A percentile compares a stretch with the other conserved stretches of the same genome.
phyloP scores from a whole-genome alignment of 2,329 filamentous ascomycete species.

The Venturia oleaginea region DNA sequence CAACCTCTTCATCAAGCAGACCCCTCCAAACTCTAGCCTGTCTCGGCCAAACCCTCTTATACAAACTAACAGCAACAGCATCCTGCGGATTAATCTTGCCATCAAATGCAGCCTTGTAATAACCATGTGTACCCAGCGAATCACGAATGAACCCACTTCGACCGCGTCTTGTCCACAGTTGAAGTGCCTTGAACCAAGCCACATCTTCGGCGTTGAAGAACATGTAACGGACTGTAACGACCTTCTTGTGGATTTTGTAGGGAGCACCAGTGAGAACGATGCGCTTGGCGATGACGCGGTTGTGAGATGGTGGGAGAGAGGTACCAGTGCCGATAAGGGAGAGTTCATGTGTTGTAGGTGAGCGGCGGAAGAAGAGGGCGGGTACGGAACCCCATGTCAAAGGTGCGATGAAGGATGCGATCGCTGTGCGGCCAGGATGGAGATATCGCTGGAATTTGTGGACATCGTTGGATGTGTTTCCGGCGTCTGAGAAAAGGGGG shows the following conservation, averaged over 20 bases:
- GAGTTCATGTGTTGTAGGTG: conserved; percentile 42
- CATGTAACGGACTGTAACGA: conserved; percentile 98
- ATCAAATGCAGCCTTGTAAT: conserved; percentile 99
- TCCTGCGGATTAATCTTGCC: conserved; percentile 93
- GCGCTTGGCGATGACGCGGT: conserved; percentile 82
- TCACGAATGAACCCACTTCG: conserved; percentile 90
- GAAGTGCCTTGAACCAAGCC: conserved; percentile 93
- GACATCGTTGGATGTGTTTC: conserved; percentile 88
- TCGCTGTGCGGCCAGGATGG: conserved; percentile 80
- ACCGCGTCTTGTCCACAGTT: conserved; percentile 86
- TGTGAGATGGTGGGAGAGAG: conserved; percentile 63
- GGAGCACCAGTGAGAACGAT: conserved; percentile 92
- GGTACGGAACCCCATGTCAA: conserved; percentile 91
- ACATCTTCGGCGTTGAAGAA: conserved; percentile 97
- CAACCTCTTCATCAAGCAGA: background rate
- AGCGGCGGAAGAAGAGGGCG: conserved; percentile 72
- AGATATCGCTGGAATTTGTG: conserved; percentile 93
- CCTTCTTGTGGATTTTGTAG: conserved; percentile 96
- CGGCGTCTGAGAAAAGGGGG: conserved; percentile 81
- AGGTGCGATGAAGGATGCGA: conserved; percentile 84
- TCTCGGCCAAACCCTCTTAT: conserved; percentile 54
- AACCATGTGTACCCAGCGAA: conserved; percentile 90
- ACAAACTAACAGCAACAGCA: conserved; percentile 71
- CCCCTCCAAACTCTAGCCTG: conserved; percentile 42
- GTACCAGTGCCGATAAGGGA: conserved; percentile 81